Evolutionary conservation across 2,329 filamentous ascomycete genomes (phyloP).

Genomic region (Aspergillus costaricaensis): DNA sequence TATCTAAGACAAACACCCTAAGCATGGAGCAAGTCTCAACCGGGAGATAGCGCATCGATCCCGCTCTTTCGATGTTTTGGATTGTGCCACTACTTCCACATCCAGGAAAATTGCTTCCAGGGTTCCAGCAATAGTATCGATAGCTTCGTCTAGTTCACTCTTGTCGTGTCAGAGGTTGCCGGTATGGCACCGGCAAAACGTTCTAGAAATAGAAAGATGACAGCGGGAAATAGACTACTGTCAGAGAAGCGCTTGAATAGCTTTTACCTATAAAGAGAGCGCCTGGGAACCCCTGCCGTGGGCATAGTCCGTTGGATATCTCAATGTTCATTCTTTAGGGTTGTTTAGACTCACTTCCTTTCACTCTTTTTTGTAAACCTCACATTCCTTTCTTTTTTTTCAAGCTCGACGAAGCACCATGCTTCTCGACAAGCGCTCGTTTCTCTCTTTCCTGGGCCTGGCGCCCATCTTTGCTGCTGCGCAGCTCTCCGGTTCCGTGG

Average conservation of each 20-base stretch:
- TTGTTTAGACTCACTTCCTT: background rate
- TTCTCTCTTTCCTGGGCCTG: constrained; percentile 23
- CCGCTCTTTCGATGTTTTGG: background rate
- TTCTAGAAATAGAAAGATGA: constrained; percentile 1
- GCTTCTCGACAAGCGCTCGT: constrained; percentile 11
- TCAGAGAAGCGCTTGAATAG: background rate
- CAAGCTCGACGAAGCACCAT: constrained; percentile 7
- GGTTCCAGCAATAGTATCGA: background rate
- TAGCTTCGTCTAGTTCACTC: background rate
- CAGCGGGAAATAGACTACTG: background rate
- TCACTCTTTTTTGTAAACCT: background rate
- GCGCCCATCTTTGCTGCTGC: constrained; percentile 32
- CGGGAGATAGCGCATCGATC: constrained; percentile 3
- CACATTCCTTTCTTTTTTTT: background rate
- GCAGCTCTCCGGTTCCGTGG: constrained; percentile 47
- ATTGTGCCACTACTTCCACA: background rate
- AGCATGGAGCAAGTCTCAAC: background rate
- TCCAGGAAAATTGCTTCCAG: background rate
- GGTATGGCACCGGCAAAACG: background rate
- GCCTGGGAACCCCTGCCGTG: background rate
- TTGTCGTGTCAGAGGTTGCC: background rate
- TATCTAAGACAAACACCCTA: background rate
- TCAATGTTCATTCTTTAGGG: constrained; percentile 2
- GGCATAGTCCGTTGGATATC: background rate
- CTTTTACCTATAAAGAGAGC: background rate